Evolutionary conservation across 257 asterid genomes (phyloP), one percentile per base, ranked within the genome.

Genomic region (Solanum chilense): DNA sequence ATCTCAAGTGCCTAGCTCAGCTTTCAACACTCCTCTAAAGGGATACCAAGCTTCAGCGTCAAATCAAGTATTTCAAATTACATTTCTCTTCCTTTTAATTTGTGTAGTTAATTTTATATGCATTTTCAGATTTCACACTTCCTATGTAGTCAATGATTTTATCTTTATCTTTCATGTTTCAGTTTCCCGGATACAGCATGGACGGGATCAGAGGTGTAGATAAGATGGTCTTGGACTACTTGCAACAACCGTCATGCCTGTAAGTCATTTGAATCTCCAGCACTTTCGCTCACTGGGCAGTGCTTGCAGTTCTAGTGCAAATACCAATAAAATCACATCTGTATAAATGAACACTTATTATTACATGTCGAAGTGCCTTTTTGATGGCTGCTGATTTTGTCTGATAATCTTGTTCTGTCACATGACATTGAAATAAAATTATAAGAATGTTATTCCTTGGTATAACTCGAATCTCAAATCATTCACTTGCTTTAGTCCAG

Each of bases 171-270:
- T 81, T 89, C 60, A 21, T 25, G 87, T 74, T 89, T 69, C 92
- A 96, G 98, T 81, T 89, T 84, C 76, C 96, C 87, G 97, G 91
- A 49, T 78, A 87, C 81, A 44, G 74, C 83, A 66, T 49, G 90
- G 95, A 90, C 16, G 97, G 92, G 87, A 83, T 91, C 76, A 86
- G 81, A 88, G 96, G 94, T 88, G 20, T 87, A 25, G 92, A 89
- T 35, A 88, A 90, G 85, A 84, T 88, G 82, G 89, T 97, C 82
- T 84, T 92, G 82, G 90, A 92, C 85, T 95, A 89, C 88, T 90
- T 97, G 92, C 94, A 90, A 89, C 95, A 90, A 90, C 98, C 98
- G 3, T 76, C 89, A 14, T 86, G 88, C 93, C 87, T 93, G 98
- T 96, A 92, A 92, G 98, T 92, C 81, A 56, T 90, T 76, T 87